Conservation (phyloP, 768 basidiomycete genomes). For the Asterophora lycoperdoides region DNA sequence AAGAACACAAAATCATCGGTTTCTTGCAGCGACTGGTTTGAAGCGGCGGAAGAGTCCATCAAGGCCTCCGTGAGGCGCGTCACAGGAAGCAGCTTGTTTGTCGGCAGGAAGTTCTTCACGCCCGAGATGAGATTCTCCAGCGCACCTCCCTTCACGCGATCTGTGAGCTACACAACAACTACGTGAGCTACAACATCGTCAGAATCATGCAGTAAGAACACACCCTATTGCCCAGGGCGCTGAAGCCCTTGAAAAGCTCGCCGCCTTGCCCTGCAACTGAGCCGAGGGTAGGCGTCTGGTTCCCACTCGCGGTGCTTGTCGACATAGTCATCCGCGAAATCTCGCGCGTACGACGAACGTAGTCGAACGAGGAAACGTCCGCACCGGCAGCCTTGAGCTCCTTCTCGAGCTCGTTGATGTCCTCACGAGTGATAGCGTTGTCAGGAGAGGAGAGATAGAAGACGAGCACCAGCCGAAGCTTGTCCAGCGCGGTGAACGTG, state of each 20-base stretch:
- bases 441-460: slow-evolving; percentile 90
- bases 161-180: slow-evolving; percentile 62
- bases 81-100: slow-evolving; percentile 88
- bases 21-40: slow-evolving; percentile 91
- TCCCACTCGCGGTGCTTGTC: slow-evolving; percentile 48
- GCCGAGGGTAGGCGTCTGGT: slow-evolving; percentile 64
- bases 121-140: slow-evolving; percentile 95
- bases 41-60: slow-evolving; percentile 94
- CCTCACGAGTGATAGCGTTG: slow-evolving; percentile 79
- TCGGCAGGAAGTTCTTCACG: slow-evolving; percentile 96
- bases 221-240: slow-evolving; percentile 85
- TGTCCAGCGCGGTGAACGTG: slow-evolving; percentile 71
- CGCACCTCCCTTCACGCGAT: slow-evolving; percentile 91
- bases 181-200: slow-evolving; percentile 1
- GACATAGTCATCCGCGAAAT: slow-evolving; percentile 89
- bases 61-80: slow-evolving; percentile 93
- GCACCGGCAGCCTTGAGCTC: slow-evolving; percentile 81
- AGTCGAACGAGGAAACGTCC: slow-evolving; percentile 81
- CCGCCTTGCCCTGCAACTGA: slow-evolving; percentile 62
- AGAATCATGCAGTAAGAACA: slow-evolving; percentile 18
- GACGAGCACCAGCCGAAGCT: slow-evolving; percentile 90
- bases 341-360: slow-evolving; percentile 87
- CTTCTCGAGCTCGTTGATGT: slow-evolving; percentile 81
- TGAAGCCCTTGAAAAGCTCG: slow-evolving; percentile 92
- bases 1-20: slow-evolving; percentile 95